Evolutionary conservation across 208 protist genomes (phyloP).

Genomic region (Acanthamoeba healyi): DNA sequence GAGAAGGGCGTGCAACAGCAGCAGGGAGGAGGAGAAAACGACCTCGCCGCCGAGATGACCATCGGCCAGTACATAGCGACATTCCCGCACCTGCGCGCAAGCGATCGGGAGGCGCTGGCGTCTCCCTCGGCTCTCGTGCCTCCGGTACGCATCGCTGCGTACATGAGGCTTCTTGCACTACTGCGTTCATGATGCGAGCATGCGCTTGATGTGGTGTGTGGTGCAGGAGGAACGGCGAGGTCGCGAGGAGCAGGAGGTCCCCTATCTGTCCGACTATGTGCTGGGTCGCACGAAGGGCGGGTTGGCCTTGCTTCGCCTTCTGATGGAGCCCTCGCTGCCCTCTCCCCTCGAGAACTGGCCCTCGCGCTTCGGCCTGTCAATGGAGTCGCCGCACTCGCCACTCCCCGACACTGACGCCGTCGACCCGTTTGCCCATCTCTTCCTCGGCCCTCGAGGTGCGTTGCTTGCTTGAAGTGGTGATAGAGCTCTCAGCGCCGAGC

Average conservation of each 20-base stretch:
- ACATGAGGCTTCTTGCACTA: neutral
- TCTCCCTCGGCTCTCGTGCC: neutral
- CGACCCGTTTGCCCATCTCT: neutral
- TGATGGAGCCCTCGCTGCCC: neutral
- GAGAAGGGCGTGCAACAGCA: no score
- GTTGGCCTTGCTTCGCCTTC: neutral
- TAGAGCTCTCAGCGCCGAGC: neutral
- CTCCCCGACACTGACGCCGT: neutral
- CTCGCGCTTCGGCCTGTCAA: neutral
- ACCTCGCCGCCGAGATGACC: no score
- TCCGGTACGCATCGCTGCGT: neutral
- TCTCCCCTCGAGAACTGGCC: neutral
- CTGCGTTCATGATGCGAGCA: no score
- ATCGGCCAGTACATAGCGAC: neutral
- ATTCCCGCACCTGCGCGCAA: neutral
- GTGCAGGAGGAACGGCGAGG: neutral
- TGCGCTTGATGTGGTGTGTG: no score
- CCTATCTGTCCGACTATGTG: neutral
- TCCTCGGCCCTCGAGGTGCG: neutral
- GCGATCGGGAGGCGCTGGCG: neutral
- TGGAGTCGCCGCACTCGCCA: neutral
- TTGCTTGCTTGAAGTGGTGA: no score
- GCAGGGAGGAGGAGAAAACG: no score
- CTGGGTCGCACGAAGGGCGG: neutral
- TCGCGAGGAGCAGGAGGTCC: neutral